Evolutionary conservation across 1,284 basidiomycete species (phyloP), one percentile per base, ranked within the genome.

Genomic region (Melampsora occidentalis): DNA sequence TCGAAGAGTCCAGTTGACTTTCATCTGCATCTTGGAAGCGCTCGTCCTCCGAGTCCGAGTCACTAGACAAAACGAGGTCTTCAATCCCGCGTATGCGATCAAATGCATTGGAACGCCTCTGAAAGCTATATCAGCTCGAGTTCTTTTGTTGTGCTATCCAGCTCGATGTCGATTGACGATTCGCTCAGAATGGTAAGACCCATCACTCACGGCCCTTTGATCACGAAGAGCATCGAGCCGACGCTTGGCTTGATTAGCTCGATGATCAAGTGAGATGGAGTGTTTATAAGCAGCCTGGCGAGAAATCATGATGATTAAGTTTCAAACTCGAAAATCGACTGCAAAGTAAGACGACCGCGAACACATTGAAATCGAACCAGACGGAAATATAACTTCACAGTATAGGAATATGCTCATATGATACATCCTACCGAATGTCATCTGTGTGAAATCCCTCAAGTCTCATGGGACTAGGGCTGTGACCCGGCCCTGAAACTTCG

Each of bases 11-110:
- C 2, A 42, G 4, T 42, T 42, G 39, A 4, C 22, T 22, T 18
- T 75, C 71, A 16, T 75, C 71, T 18, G 63, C 64, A 59, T 75
- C 71, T n/a, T 53, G 42, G 22, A 65, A 75, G 18, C 53, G 53
- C 46, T 57, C 63, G n/a, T 63, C 71, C 10, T 67, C 33, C 1
- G 12, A 35, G 42, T 67, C 64, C 22, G 22, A 12, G 2, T 42
- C 48, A 46, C 35, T 39, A 14, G 28, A 62, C 53, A 16, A 25
- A 14, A 67, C 51, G 5, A 75, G 49, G 31, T 57, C 49, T 67
- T 75, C 64, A 20, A 75, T 75, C 1, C 64, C 71, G 57, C 71
- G 49, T 9, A 75, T 75, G 2, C 42, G 28, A 48, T 75, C 71
- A 2, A 75, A 48, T 7, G 71, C 28, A 67, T 61, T 35, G 2